Evolutionary conservation across 352 stramenopile species (phyloP).

Genomic region (Phytophthora sp.): DNA sequence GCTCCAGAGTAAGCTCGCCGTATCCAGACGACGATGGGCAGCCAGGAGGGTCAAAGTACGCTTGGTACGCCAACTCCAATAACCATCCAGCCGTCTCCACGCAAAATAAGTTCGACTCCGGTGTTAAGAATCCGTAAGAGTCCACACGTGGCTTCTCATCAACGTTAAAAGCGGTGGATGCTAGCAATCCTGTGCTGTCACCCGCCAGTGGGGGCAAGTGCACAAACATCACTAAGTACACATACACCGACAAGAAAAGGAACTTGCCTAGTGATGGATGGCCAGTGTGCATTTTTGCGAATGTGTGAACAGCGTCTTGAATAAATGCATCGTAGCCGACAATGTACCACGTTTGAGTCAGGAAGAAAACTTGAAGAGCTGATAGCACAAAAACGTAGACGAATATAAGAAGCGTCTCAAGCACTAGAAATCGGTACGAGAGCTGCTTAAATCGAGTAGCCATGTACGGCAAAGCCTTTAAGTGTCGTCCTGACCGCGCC

Average conservation of each 20-base stretch:
- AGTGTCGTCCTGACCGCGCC: slow-evolving; percentile 54
- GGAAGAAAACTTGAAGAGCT: slow-evolving; percentile 66
- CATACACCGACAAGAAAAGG: slow-evolving; percentile 83
- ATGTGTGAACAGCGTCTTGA: slow-evolving; percentile 72
- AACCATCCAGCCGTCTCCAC: slow-evolving; percentile 86
- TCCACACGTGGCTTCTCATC: slow-evolving; percentile 68
- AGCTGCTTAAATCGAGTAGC: slow-evolving; percentile 86
- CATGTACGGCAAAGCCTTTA: slow-evolving; percentile 85
- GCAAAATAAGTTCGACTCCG: slow-evolving; percentile 85
- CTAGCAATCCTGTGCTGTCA: slow-evolving; percentile 53
- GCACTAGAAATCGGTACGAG: slow-evolving; percentile 84
- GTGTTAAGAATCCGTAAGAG: slow-evolving; percentile 64
- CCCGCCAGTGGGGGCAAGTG: slow-evolving; percentile 69
- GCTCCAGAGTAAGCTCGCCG: slow-evolving; percentile 72
- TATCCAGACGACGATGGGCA: slow-evolving; percentile 80
- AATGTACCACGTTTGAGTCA: slow-evolving; percentile 69
- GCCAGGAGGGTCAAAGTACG: slow-evolving; percentile 86
- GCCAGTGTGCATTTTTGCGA: slow-evolving; percentile 59
- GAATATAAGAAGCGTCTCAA: slow-evolving; percentile 79
- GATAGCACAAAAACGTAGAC: slow-evolving; percentile 76
- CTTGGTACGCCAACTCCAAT: slow-evolving; percentile 84
- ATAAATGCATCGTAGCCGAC: slow-evolving; percentile 75
- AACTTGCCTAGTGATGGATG: slow-evolving; percentile 69
- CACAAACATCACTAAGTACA: slow-evolving; percentile 87
- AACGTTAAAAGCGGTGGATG: slow-evolving; percentile 77